Evolutionary conservation across 163 green algal genomes (phyloP).

Genomic region (Scenedesmus sp.): DNA sequence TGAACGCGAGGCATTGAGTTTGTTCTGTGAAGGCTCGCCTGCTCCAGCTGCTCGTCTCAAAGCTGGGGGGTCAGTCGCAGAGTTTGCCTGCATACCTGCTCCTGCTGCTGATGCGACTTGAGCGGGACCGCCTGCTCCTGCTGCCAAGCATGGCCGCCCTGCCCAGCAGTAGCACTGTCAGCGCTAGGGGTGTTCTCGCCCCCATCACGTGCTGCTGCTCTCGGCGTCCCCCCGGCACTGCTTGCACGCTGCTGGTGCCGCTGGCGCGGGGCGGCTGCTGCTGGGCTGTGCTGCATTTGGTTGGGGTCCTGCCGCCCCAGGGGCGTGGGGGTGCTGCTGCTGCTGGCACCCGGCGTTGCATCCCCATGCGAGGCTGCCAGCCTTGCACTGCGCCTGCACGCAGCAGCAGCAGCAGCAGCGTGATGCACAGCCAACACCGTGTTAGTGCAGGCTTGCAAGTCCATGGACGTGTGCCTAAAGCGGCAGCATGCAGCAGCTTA

Average conservation of each 20-base stretch:
- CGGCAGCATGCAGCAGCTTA: no score
- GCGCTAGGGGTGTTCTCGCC: not conserved
- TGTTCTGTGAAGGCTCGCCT: no score
- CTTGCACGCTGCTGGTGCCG: constrained; percentile 38
- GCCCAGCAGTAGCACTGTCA: not conserved
- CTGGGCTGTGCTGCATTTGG: constrained; percentile 43
- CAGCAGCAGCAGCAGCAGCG: not conserved
- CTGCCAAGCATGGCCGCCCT: constrained; percentile 8
- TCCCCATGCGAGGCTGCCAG: constrained; percentile 53
- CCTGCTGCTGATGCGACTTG: constrained; percentile 35
- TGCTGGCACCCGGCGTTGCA: not conserved
- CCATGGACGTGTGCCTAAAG: not conserved
- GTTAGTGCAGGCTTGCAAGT: not conserved
- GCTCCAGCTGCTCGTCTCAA: no score
- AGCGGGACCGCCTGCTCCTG: constrained; percentile 3
- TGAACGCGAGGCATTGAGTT: no score
- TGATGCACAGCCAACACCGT: not conserved
- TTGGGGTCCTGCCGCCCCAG: constrained; percentile 48
- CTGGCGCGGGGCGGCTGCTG: not conserved
- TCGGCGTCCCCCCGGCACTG: constrained; percentile 26
- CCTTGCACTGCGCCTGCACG: constrained; percentile 53
- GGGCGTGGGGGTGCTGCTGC: not conserved
- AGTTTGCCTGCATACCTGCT: not conserved
- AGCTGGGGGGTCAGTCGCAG: no score
- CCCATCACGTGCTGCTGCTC: not conserved